Base-by-base conservation (phyloP, 2,329 filamentous ascomycete species). In the Epichloe gansuensis region DNA sequence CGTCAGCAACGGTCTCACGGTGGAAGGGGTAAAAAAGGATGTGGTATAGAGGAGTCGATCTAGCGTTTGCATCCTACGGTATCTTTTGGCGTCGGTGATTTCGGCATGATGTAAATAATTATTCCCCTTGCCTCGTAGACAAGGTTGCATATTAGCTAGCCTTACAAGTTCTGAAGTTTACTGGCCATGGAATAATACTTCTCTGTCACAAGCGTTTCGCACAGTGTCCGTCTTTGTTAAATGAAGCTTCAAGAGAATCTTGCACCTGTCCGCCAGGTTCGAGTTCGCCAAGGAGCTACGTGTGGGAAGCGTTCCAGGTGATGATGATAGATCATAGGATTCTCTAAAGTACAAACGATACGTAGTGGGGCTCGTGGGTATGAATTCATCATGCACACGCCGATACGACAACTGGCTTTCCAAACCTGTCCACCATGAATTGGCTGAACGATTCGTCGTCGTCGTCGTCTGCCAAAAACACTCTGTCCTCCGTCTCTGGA, bases 361-460 rank as follows among this genome's bases (percentile, higher is more conserved):
- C 8, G 28, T 23, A 31, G 28, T 31, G 3, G 28, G 28, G 8
- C 28, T 9, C 3, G 28, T 11, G 8, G 28, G 8, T 31, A 31
- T 31, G 28, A 4, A 44, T 17, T 61, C 42, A 66, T 61, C 42
- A 66, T 35, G 58, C 60, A 51, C 61, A 63, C 17, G 64, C 57
- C 12, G 65, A 57, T 21, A 67, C 59, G 44, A 65, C 56, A 21
- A 70, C 64, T 48, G 69, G 66, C 54, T 65, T 67, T n/a, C 70
- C 69, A 21, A 62, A 56, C 21, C 54, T 56, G 39, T 72, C 68
- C 8, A 73, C 67, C 54, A 67, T 60, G 56, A 74, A 74, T 50
- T 73, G 70, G 44, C 70, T 73, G 47, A 74, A 74, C 0, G 70
- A 64, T 47, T 72, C 69, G 47, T 70, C 69, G 39, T 73, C 70